Evolutionary conservation across 129 eudicot genomes (phyloP).

Genomic region (Heracleum sosnowskyi): DNA sequence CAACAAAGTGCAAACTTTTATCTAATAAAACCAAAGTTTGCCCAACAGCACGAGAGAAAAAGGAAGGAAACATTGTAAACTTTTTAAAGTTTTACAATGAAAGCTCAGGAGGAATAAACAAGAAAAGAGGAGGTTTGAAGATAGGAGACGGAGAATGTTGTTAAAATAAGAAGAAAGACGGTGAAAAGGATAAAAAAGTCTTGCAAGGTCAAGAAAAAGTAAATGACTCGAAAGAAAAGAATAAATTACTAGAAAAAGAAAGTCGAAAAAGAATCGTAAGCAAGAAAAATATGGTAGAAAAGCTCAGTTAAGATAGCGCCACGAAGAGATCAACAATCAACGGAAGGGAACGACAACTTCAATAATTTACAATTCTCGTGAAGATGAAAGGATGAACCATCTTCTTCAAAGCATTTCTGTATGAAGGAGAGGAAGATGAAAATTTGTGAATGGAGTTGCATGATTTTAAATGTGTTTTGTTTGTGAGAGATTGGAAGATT

Average conservation of each 20-base stretch:
- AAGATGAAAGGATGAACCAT: not conserved
- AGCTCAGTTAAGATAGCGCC: slow-evolving; percentile 61
- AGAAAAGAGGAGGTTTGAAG: slow-evolving; percentile 1
- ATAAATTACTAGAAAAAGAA: not conserved
- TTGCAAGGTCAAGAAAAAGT: slow-evolving; percentile 72
- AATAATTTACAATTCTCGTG: not conserved
- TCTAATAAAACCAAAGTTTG: not conserved
- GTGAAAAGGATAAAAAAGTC: slow-evolving; percentile 18
- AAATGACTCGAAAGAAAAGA: not conserved
- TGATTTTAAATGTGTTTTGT: not conserved
- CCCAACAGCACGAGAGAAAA: not conserved
- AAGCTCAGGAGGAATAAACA: slow-evolving; percentile 68
- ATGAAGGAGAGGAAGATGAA: not conserved
- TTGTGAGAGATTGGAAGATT: too few species aligned
- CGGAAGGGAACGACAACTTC: not conserved
- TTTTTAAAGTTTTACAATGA: not conserved
- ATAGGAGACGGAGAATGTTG: not conserved
- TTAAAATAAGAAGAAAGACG: not conserved
- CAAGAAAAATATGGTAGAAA: not conserved
- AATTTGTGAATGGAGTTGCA: not conserved
- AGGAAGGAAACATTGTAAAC: not conserved
- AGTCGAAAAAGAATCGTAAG: too few species aligned
- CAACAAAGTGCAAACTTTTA: not conserved
- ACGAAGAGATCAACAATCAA: not conserved
- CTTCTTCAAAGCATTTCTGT: not conserved